Conservation (phyloP, 73 alveolate species). For the Paraurostyla sp. region DNA sequence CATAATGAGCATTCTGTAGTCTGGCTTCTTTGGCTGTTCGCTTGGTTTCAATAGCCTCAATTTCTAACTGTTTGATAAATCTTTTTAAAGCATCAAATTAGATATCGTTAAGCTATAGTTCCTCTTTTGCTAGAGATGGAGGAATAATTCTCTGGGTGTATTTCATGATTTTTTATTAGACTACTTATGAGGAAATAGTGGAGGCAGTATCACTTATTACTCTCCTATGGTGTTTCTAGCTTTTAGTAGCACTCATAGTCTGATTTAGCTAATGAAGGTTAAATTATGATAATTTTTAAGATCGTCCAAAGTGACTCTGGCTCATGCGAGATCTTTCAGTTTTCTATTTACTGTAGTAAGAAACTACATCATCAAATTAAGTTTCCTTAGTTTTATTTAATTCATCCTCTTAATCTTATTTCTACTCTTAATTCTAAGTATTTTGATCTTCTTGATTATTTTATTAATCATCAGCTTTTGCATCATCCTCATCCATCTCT, state of each 20-base stretch:
- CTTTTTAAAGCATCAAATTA: conserved; percentile 45
- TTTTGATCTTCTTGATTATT: neutral
- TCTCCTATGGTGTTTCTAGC: neutral
- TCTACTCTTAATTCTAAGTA: too few relatives aligned
- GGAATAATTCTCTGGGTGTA: neutral
- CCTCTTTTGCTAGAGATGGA: conserved; percentile 7
- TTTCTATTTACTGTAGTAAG: neutral
- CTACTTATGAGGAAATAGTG: neutral
- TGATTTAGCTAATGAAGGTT: neutral
- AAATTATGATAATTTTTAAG: neutral
- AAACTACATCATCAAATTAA: neutral
- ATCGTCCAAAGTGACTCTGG: too few relatives aligned
- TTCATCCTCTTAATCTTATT: neutral
- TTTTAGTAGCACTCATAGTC: neutral
- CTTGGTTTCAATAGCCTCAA: neutral
- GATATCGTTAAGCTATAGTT: neutral
- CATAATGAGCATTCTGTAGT: neutral
- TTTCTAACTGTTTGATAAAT: conserved; percentile 1
- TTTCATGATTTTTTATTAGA: neutral
- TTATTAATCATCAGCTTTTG: neutral
- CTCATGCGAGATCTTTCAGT: neutral
- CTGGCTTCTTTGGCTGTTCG: neutral
- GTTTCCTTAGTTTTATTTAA: neutral
- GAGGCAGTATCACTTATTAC: conserved; percentile 15
- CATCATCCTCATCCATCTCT: neutral